Evolutionary conservation across 768 basidiomycete species (phyloP), one percentile per base, ranked within the genome.

Genomic region (Mrakia frigida): DNA sequence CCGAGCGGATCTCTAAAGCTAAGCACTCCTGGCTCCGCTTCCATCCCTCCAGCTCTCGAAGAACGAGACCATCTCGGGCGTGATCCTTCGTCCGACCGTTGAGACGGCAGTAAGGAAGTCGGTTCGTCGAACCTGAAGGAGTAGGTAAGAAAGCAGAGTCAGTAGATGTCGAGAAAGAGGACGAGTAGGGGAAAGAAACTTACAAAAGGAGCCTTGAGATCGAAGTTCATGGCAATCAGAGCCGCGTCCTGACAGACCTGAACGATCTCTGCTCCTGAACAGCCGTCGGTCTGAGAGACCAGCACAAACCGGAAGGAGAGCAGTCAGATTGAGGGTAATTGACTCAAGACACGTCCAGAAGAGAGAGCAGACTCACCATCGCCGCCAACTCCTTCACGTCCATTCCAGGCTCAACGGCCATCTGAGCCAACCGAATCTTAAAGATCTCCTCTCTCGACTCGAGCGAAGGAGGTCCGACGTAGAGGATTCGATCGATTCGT

Each of bases 201-300:
- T 79, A 96, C 96, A 80, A 86, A 87, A 63, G 89, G 86, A 3
- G 93, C 89, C 76, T 92, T 83, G 50, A 98, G 89, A 82, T 98
- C 88, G 73, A 88, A 86, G 79, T 92, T 90, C 97, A 99, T 98
- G 0, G 94, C 92, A 73, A 90, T 82, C 78, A 98, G 83, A 0
- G 96, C 97, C 5, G 97, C 97, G 83, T 99, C 96, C 84, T 98
- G 97, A 82, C 95, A 98, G 61, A 98, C 87, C 13, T 91, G 90
- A 9, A 89, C 87, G 46, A 98, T 89, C 83, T 99, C 97, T 7
- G 97, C 97, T 6, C 97, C 97, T 28, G 95, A 98, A 82, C 94
- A 99, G 0, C 96, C 97, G 14, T 91, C 89, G 1, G 94, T 92
- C 97, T 70, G 50, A 25, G n/a, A n/a, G n/a, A n/a, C n/a, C n/a